Evolutionary conservation across 768 basidiomycete species (phyloP), one percentile per base, ranked within the genome.

Genomic region (Suillus cothurnatus): DNA sequence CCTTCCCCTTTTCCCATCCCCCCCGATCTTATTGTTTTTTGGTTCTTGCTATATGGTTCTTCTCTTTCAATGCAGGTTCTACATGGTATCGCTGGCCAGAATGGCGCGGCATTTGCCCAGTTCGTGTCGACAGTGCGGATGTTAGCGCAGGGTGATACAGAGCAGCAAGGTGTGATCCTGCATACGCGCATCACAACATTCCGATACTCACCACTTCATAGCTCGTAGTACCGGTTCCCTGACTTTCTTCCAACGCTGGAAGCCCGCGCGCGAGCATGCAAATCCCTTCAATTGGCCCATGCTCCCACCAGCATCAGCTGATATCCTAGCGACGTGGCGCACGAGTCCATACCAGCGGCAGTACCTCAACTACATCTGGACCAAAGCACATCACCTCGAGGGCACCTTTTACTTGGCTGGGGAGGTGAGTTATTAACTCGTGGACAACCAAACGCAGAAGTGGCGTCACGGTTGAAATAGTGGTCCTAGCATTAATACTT

Each of bases 201-300:
- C 45, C 15, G 9, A 7, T 58, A 61, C 32, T 66, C 21, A 61
- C 17, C 11, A 9, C 32, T 59, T 62, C 23, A 59, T 53, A 60
- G 67, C 65, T 8, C 65, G 56, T 8, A 71, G 69, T 34, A 74
- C 65, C 1, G 69, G 71, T 12, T 68, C 63, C 43, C 38, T 76
- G 21, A 72, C 66, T 12, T 76, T 77, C 65, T 76, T 76, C 67
- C 75, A 76, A 43, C 61, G 64, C 41, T 76, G 75, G 75, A 76
- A 76, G 53, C 73, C 68, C 3, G 68, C 75, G 3, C 71, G 75
- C 17, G 64, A 77, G 49, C 77, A 78, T 19, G 72, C 76, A 0
- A 77, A 73, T 39, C 75, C 75, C 0, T 78, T 76, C 64, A 71
- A 68, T 11, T 76, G 76, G 75, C 75, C 75, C 0, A 73, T 78